These are phyloP conservation scores for Hibiscus syriacus DNA, from an alignment of 345 rosid species.

Conservation along the genomic window DNA sequence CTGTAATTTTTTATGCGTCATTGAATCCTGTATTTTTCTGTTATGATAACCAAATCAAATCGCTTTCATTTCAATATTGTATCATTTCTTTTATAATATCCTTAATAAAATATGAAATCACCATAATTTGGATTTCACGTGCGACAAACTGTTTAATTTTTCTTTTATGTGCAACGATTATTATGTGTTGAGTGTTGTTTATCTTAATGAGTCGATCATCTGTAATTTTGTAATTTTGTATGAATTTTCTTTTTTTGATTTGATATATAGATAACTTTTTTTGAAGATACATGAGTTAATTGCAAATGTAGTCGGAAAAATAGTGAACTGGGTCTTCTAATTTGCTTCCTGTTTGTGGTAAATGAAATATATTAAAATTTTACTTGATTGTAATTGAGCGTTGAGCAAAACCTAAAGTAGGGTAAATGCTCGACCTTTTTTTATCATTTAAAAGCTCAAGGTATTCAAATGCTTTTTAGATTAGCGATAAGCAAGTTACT, in stretches of 20 bases:
- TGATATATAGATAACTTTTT: not conserved
- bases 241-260: not conserved
- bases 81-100: not conserved
- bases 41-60: not conserved
- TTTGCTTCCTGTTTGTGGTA: not conserved
- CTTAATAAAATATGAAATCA: not conserved
- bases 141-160: not conserved
- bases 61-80: not conserved
- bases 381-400: not conserved
- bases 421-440: too few species aligned
- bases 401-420: not conserved
- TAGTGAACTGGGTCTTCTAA: not conserved
- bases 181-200: not conserved
- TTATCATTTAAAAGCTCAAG: too few species aligned
- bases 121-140: not conserved
- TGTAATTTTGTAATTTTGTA: not conserved
- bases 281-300: not conserved
- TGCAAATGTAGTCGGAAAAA: not conserved
- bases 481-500: not conserved
- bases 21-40: not conserved
- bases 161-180: not conserved
- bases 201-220: not conserved
- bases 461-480: too few species aligned
- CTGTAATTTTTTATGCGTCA: too few species aligned
- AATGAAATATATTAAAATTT: not conserved